Evolutionary conservation across 257 asterid species (phyloP).

Genomic region (Lantana camara): DNA sequence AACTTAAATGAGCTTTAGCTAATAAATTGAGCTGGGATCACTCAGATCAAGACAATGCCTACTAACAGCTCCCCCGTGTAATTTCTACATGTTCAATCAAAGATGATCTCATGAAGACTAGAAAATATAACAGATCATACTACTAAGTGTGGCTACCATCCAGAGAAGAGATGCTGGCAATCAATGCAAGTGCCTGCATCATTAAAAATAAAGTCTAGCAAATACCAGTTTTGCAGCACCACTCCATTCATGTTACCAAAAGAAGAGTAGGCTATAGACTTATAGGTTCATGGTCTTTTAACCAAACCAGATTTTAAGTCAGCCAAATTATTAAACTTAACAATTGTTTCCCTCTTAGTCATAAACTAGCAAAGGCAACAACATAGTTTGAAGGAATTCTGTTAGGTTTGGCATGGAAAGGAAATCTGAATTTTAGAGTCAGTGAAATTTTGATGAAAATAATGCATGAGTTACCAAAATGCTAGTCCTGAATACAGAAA

Average conservation of each 20-base stretch:
- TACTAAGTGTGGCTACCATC: constrained; percentile 8
- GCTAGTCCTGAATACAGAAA: neutral
- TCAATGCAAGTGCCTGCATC: constrained; percentile 22
- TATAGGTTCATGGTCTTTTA: neutral
- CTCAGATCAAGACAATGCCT: constrained; percentile 12
- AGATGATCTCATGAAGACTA: constrained; percentile 14
- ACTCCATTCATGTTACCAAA: neutral
- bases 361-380: neutral
- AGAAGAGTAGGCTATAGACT: neutral
- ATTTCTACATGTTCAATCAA: too few species aligned
- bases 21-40: constrained; percentile 20
- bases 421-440: neutral
- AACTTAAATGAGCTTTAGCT: neutral
- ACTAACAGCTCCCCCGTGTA: too few species aligned
- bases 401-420: neutral
- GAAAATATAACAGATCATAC: constrained; percentile 7
- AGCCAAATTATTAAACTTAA: neutral
- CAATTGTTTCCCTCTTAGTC: neutral
- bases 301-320: neutral
- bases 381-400: neutral
- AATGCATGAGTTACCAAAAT: neutral
- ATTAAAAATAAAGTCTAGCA: constrained; percentile 13
- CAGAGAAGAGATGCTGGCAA: constrained; percentile 16
- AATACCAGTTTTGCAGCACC: neutral
- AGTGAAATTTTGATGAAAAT: neutral